Evolutionary conservation across 2,329 filamentous ascomycete species (phyloP).

Genomic region (Hypoxylon sp.): DNA sequence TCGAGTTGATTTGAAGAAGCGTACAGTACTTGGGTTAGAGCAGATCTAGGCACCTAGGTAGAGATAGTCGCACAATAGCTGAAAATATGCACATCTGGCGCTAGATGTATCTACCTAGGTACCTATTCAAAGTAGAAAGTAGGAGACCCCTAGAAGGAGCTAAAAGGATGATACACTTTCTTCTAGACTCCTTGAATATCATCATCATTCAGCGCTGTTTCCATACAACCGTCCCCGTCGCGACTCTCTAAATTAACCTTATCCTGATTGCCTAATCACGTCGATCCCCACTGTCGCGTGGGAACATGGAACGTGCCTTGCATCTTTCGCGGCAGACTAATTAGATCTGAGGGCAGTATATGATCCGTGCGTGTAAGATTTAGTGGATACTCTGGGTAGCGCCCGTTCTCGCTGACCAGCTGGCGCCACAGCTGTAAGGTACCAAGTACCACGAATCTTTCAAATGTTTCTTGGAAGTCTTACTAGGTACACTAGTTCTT

Average conservation of each 20-base stretch:
- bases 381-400: slow-evolving; percentile 23
- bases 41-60: background rate
- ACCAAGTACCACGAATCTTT: slow-evolving; percentile 21
- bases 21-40: background rate
- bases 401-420: slow-evolving; percentile 19
- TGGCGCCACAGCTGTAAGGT: slow-evolving; percentile 32
- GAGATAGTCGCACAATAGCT: background rate
- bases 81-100: background rate
- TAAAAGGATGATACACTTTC: slow-evolving; percentile 9
- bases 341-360: slow-evolving; percentile 19
- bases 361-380: slow-evolving; percentile 27
- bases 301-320: slow-evolving; percentile 46
- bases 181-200: slow-evolving; percentile 5
- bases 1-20: slow-evolving; percentile 3
- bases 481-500: background rate
- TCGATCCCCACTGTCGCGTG: slow-evolving; percentile 48
- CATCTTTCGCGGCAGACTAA: slow-evolving; percentile 34
- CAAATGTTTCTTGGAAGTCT: background rate
- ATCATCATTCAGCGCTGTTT: slow-evolving; percentile 2
- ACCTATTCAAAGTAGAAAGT: slow-evolving; percentile 10
- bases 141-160: background rate
- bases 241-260: slow-evolving; percentile 21
- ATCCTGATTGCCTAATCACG: slow-evolving; percentile 31
- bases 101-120: background rate
- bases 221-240: slow-evolving; percentile 9